Conservation (phyloP, 2,329 filamentous ascomycete genomes). For the Zymoseptoria pseudotritici region DNA sequence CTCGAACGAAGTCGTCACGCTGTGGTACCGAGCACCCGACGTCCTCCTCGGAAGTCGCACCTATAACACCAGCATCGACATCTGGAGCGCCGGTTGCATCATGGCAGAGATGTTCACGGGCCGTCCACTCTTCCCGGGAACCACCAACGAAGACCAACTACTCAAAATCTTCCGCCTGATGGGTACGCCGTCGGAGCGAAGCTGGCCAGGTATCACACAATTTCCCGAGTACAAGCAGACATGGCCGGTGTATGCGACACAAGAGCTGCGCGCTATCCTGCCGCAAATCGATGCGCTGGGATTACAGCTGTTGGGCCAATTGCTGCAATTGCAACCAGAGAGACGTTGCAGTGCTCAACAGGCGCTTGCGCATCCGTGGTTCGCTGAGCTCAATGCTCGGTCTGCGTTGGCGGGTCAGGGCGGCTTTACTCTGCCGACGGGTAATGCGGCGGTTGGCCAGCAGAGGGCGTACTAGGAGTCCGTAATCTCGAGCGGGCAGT, state of each 20-base stretch:
- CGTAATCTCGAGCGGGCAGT: not conserved
- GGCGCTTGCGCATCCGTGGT: conserved; percentile 87
- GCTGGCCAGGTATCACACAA: conserved; percentile 90
- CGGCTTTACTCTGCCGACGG: conserved; percentile 16
- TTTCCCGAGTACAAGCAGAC: conserved; percentile 97
- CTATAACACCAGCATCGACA: conserved; percentile 89
- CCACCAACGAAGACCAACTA: conserved; percentile 96
- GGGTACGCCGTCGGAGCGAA: conserved; percentile 92
- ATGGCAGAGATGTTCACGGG: conserved; percentile 95
- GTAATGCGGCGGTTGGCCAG: conserved; percentile 13
- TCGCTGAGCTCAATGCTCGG: conserved; percentile 57
- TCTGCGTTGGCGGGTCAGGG: conserved; percentile 16
- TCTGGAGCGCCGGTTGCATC: conserved; percentile 93
- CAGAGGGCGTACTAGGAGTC: conserved; percentile 18
- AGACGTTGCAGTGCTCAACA: conserved; percentile 81
- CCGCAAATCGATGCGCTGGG: conserved; percentile 84
- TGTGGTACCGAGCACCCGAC: conserved; percentile 89
- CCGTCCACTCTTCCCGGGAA: conserved; percentile 77
- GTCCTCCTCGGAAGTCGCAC: conserved; percentile 85
- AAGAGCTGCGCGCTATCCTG: conserved; percentile 78
- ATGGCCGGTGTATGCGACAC: conserved; percentile 89
- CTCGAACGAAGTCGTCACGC: conserved; percentile 88
- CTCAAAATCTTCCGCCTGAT: conserved; percentile 97
- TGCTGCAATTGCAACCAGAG: conserved; percentile 90
- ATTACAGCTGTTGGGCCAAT: conserved; percentile 77